Evolutionary conservation across 106 monocot species (phyloP).

Genomic region (Ottelia alismoides): DNA sequence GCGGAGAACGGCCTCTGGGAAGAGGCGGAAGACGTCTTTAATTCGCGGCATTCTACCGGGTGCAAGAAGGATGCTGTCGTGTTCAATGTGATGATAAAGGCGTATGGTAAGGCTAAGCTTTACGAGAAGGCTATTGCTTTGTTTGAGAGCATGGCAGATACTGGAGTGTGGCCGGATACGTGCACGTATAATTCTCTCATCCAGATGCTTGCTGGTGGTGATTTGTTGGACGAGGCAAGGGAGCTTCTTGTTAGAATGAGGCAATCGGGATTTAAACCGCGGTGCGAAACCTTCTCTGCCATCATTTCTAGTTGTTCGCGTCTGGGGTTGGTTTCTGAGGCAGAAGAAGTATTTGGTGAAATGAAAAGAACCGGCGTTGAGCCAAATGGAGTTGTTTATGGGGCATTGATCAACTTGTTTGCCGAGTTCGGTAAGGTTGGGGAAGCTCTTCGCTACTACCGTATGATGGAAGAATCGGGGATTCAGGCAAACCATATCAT

Average conservation of each 20-base stretch:
- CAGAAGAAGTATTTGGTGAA: constrained; percentile 33
- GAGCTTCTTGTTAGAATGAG: constrained; percentile 41
- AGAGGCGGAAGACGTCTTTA: constrained; percentile 64
- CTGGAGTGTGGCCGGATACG: constrained; percentile 57
- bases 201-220: constrained; percentile 64
- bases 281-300: constrained; percentile 58
- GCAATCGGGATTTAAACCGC: constrained; percentile 38
- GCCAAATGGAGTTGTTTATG: constrained; percentile 71
- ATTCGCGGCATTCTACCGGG: constrained; percentile 10
- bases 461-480: constrained; percentile 52
- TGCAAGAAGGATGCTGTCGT: constrained; percentile 34
- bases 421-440: constrained; percentile 37
- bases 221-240: constrained; percentile 35
- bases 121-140: constrained; percentile 59
- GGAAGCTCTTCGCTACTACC: constrained; percentile 33
- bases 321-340: constrained; percentile 22
- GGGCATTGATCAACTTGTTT: constrained; percentile 55
- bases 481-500: constrained; percentile 35
- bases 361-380: constrained; percentile 37
- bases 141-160: constrained; percentile 50
- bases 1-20: constrained; percentile 73
- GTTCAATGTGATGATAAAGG: constrained; percentile 86
- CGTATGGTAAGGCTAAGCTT: constrained; percentile 57
- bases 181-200: constrained; percentile 81
- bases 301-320: constrained; percentile 34